A percentile compares a stretch with the other conserved stretches of the same genome.
phyloP scores from a whole-genome alignment of 352 stramenopile species.

The Stramenopiles sp. region DNA sequence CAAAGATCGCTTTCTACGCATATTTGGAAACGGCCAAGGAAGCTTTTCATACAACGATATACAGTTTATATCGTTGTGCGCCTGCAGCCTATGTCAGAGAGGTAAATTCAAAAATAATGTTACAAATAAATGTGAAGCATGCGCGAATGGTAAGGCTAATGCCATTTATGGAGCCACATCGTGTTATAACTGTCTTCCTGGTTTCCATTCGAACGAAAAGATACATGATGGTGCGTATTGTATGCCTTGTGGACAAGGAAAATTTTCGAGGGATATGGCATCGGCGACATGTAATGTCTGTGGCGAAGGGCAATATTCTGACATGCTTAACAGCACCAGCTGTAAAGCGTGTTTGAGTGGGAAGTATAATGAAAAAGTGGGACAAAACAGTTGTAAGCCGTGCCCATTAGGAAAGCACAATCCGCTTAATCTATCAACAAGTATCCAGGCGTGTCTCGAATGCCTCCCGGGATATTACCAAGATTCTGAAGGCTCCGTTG shows the following conservation, averaged over 20 bases:
- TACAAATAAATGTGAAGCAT: background rate
- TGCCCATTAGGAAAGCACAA: background rate
- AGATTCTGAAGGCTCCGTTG: background rate
- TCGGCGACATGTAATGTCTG: background rate
- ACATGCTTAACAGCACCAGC: background rate
- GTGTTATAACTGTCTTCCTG: background rate
- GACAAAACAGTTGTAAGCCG: background rate
- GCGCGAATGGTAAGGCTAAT: background rate
- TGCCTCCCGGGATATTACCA: background rate
- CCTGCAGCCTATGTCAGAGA: background rate
- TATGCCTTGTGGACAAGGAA: background rate
- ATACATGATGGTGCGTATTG: background rate
- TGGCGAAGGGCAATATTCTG: background rate
- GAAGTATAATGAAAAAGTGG: background rate
- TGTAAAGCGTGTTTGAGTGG: background rate
- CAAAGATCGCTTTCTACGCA: background rate
- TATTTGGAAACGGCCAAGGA: background rate
- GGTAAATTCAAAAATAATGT: background rate
- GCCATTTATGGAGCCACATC: background rate
- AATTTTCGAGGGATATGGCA: background rate
- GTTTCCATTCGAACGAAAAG: too few species aligned
- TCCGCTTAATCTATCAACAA: background rate
- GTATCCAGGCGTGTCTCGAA: background rate
- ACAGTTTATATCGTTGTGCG: background rate
- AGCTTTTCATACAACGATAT: background rate